These are phyloP conservation scores for Marsdenia floribunda DNA, from an alignment of 257 asterid species.

Conservation along the genomic window DNA sequence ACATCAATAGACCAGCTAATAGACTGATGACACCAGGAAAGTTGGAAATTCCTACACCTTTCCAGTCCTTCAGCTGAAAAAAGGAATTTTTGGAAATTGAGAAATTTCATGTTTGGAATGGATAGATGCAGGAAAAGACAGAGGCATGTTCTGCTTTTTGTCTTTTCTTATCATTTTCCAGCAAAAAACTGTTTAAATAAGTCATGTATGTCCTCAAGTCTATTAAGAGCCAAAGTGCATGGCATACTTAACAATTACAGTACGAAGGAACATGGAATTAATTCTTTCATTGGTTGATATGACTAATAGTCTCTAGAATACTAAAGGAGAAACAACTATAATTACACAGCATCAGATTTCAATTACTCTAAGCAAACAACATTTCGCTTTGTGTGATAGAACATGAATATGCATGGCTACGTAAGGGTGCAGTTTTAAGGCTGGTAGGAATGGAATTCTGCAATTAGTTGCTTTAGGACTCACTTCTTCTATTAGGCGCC, in stretches of 20 bases:
- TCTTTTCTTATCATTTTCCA: neutral
- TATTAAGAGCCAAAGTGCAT: neutral
- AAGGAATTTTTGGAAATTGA: conserved; percentile 2
- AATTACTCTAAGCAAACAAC: neutral
- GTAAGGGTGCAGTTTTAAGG: neutral
- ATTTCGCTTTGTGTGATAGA: neutral
- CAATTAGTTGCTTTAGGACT: conserved; percentile 15
- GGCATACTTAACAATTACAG: neutral
- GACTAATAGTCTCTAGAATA: neutral
- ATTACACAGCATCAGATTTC: neutral
- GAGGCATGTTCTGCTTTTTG: neutral
- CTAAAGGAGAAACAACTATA: neutral
- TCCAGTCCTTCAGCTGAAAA: conserved; percentile 54
- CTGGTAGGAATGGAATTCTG: neutral
- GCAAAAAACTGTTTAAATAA: neutral
- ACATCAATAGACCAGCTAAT: conserved; percentile 61
- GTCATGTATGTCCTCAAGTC: neutral
- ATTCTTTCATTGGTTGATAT: neutral
- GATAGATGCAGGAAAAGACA: neutral
- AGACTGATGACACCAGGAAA: conserved; percentile 72
- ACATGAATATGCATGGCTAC: neutral
- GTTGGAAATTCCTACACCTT: conserved; percentile 41
- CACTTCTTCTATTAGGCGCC: conserved; percentile 43
- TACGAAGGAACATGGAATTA: neutral
- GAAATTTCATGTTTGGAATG: neutral